phyloP scores from a whole-genome alignment of 75 land plant genomes.

The Pseudotsuga menziesii region DNA sequence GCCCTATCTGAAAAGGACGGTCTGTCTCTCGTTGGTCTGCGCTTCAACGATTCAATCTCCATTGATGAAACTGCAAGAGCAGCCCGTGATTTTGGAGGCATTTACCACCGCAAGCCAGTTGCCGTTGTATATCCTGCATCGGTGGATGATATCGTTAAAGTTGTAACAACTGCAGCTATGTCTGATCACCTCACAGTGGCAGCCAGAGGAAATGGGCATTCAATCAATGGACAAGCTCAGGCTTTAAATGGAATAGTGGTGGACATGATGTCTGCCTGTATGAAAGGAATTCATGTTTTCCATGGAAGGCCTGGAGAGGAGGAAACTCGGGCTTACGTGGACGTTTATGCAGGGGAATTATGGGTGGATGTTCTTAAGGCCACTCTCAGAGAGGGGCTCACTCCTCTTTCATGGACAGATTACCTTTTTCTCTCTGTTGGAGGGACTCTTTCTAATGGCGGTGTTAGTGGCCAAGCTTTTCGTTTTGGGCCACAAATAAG shows the following conservation, averaged over 20 bases:
- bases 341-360: constrained; percentile 29
- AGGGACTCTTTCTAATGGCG: constrained; percentile 62
- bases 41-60: background rate
- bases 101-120: constrained; percentile 20
- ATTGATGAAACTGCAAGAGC: background rate
- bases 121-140: constrained; percentile 34
- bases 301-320: background rate
- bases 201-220: constrained; percentile 42
- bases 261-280: constrained; percentile 16
- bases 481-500: constrained; percentile 60
- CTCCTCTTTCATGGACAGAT: constrained; percentile 64
- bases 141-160: constrained; percentile 16
- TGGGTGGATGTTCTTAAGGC: constrained; percentile 61
- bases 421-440: constrained; percentile 59
- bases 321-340: constrained; percentile 14
- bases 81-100: constrained; percentile 22
- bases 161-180: constrained; percentile 16
- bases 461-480: constrained; percentile 64
- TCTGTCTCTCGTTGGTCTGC: background rate
- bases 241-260: constrained; percentile 46
- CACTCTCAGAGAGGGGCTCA: constrained; percentile 27
- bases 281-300: constrained; percentile 13
- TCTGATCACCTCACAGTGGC: constrained; percentile 17
- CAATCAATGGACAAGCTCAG: constrained; percentile 53
- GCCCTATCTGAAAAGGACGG: background rate